Evolutionary conservation across 495 filamentous ascomycete genomes (phyloP), one percentile per base, ranked within the genome.

Genomic region (Aspergillus egyptiacus): DNA sequence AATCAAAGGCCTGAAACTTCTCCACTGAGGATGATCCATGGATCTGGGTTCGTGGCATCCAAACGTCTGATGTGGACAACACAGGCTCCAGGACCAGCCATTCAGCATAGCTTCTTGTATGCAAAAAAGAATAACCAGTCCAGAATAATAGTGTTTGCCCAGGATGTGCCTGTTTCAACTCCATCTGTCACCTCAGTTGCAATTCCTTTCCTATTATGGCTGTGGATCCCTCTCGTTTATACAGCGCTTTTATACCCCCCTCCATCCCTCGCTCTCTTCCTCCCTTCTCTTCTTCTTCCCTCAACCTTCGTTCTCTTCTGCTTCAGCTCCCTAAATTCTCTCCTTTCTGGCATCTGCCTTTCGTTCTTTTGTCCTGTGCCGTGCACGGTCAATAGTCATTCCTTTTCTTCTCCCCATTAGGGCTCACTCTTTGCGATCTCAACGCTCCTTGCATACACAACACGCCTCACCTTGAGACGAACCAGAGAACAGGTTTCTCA

Each of bases 351-450:
- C 28, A 8, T 35, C 32, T 51, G 50, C 25, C 14, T 32, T 37
- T 40, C n/a, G n/a, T n/a, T n/a, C n/a, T n/a, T 25, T 66, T 59
- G 46, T 56, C 64, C 63, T 64, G 64, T 66, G 64, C 66, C 61
- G 66, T 63, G 64, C 66, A 64, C 64, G 59, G 61, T 69, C 66
- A 58, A 54, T 54, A 38, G 28, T 25, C 56, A 52, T 59, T 59
- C 51, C 34, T 54, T 58, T 49, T 27, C 41, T 39, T 23, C 15
- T 48, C 23, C 55, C 18, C 17, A 5, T 34, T 25, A 50, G 54
- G 48, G 30, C 40, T 39, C 54, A 48, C 57, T 64, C 54, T 45
- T 63, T 62, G 48, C 32, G 41, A 40, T 48, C 28, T 48, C 23
- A 19, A 37, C 37, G 42, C 49, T 46, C 10, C 9, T 31, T 4